These are phyloP conservation scores for Ramalina peruviana DNA, from an alignment of 495 filamentous ascomycete genomes.

Conservation along the genomic window DNA sequence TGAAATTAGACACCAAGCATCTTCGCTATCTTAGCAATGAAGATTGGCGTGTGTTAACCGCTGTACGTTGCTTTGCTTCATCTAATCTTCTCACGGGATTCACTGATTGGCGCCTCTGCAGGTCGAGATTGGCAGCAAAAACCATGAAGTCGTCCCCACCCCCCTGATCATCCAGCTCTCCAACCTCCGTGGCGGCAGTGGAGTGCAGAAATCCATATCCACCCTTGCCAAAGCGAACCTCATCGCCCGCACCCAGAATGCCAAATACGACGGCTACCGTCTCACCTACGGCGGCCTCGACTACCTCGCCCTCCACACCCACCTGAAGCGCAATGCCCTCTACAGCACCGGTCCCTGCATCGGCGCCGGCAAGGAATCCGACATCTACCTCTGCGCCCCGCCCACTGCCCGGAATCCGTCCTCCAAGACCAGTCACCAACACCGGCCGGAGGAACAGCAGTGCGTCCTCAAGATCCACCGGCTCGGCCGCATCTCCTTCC, in stretches of 20 bases:
- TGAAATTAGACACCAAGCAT: conserved; percentile 87
- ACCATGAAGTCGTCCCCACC: conserved; percentile 93
- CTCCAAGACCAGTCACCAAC: not conserved
- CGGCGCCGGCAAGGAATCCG: conserved; percentile 92
- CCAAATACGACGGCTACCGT: conserved; percentile 94
- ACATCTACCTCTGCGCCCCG: conserved; percentile 78
- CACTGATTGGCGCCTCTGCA: conserved; percentile 30
- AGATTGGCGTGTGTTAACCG: conserved; percentile 91
- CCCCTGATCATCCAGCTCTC: conserved; percentile 73
- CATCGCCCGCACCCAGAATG: conserved; percentile 86
- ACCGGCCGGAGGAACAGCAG: conserved; percentile 28
- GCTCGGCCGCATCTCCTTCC: conserved; percentile 91
- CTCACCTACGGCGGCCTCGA: conserved; percentile 94
- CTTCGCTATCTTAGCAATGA: conserved; percentile 84
- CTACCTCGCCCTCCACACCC: conserved; percentile 84
- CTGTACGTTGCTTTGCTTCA: conserved; percentile 39
- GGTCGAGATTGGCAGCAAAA: conserved; percentile 87
- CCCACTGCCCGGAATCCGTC: not conserved
- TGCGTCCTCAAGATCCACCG: conserved; percentile 85
- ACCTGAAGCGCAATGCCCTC: conserved; percentile 59
- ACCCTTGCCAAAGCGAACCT: conserved; percentile 82
- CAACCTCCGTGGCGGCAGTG: conserved; percentile 64
- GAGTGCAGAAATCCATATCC: conserved; percentile 79
- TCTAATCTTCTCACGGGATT: conserved; percentile 17
- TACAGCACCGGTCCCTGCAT: conserved; percentile 93